A percentile compares a stretch with the other conserved stretches of the same genome.
phyloP scores from a whole-genome alignment of 2,329 filamentous ascomycete genomes.

The Colletotrichum graminicola region DNA sequence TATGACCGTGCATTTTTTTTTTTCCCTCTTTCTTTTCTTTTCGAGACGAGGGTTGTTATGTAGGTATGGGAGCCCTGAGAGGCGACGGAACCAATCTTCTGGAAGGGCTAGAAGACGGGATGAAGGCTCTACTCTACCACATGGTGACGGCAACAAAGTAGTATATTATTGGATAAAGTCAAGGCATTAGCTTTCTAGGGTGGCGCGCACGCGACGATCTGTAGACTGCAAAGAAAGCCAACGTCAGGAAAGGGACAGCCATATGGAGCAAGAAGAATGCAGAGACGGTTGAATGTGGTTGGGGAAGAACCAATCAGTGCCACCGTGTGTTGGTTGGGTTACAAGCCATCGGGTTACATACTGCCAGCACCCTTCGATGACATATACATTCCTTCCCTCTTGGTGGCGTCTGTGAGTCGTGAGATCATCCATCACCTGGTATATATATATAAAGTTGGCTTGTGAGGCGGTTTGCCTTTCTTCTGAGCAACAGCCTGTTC shows the following conservation, averaged over 20 bases:
- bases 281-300: background rate
- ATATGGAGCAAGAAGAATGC: background rate
- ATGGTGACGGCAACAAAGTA: background rate
- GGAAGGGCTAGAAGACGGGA: constrained; percentile 15
- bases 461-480: background rate
- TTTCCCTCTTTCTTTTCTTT: too few relatives aligned
- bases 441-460: too few relatives aligned
- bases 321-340: background rate
- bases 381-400: background rate
- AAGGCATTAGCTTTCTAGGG: background rate
- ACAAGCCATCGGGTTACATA: background rate
- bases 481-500: too few relatives aligned
- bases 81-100: constrained; percentile 24
- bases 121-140: background rate
- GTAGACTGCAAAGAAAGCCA: background rate
- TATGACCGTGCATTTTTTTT: constrained; percentile 15
- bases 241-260: background rate
- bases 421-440: background rate
- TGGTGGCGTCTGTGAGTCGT: background rate
- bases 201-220: background rate
- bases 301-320: background rate
- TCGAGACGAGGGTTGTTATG: constrained; percentile 21
- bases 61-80: background rate
- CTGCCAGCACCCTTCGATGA: background rate
- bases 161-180: constrained; percentile 6